Evolutionary conservation across 164 flowering plant species (phyloP).

Genomic region (Liquidambar formosana): DNA sequence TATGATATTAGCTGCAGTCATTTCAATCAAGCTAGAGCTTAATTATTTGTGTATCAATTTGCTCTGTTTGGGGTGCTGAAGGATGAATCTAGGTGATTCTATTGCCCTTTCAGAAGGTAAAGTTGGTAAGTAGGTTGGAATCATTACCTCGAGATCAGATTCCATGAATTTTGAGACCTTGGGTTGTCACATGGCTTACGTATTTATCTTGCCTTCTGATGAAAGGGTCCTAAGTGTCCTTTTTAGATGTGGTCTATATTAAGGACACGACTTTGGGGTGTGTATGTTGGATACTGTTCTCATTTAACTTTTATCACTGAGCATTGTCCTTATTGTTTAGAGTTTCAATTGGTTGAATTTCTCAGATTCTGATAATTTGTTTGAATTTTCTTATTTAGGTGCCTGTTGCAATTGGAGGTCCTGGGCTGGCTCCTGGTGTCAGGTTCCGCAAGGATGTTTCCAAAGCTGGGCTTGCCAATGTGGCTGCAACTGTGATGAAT

Average conservation of each 20-base stretch:
- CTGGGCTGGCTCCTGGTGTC: constrained; percentile 74
- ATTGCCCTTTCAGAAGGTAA: too few relatives aligned
- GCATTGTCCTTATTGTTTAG: neutral
- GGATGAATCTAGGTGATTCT: too few relatives aligned
- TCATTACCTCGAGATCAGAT: too few relatives aligned
- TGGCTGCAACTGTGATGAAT: constrained; percentile 95
- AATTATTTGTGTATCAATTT: too few relatives aligned
- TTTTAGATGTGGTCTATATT: neutral
- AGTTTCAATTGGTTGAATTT: neutral
- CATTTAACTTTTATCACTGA: neutral
- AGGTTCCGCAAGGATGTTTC: constrained; percentile 82
- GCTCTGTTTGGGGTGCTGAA: too few relatives aligned
- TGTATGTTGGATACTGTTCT: neutral
- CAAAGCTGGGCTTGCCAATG: constrained; percentile 84
- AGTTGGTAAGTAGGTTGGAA: too few relatives aligned
- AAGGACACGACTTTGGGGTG: neutral
- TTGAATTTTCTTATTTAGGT: constrained; percentile 44
- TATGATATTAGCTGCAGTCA: too few relatives aligned
- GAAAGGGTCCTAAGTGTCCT: too few relatives aligned
- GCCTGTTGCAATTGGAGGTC: constrained; percentile 98
- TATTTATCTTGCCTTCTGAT: too few relatives aligned
- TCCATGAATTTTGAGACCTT: too few relatives aligned
- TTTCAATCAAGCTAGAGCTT: too few relatives aligned
- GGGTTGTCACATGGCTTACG: too few relatives aligned
- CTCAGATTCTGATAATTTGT: neutral